Evolutionary conservation across 2,329 filamentous ascomycete genomes (phyloP).

Genomic region (Colletotrichum euphorbiae): DNA sequence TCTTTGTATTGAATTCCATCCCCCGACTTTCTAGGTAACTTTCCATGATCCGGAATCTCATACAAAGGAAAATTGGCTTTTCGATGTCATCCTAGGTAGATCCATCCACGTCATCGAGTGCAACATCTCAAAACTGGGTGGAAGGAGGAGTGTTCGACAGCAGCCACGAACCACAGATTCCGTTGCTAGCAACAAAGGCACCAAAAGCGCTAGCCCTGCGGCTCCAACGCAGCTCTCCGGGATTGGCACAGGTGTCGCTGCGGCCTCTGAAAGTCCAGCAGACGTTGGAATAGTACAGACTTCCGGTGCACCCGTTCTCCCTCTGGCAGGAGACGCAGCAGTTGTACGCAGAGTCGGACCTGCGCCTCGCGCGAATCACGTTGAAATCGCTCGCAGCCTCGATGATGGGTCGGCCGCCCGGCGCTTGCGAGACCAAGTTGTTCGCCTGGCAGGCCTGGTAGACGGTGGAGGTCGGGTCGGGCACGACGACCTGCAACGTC

Average conservation of each 20-base stretch:
- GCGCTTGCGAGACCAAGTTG: slow-evolving; percentile 15
- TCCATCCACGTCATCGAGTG: background rate
- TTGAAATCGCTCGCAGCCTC: slow-evolving; percentile 10
- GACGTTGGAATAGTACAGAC: slow-evolving; percentile 12
- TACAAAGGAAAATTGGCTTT: no score
- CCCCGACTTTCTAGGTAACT: no score
- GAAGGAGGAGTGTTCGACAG: slow-evolving; percentile 12
- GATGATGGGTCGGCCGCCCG: slow-evolving; percentile 21
- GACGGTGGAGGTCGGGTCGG: slow-evolving; percentile 25
- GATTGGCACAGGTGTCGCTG: background rate
- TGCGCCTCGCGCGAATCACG: slow-evolving; percentile 7
- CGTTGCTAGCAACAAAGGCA: slow-evolving; percentile 31
- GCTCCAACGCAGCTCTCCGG: slow-evolving; percentile 11
- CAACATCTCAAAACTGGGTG: background rate
- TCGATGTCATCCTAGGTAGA: no score
- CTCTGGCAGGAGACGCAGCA: slow-evolving; percentile 34
- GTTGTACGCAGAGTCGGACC: background rate
- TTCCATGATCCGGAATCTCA: no score
- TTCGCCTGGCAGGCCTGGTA: slow-evolving; percentile 31
- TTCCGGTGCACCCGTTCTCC: slow-evolving; percentile 19
- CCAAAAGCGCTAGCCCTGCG: background rate
- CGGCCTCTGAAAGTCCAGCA: slow-evolving; percentile 28
- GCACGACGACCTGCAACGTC: background rate
- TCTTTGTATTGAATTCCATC: no score
- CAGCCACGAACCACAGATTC: slow-evolving; percentile 22